A percentile compares a stretch with the other conserved stretches of the same genome.
Conservation (phyloP, 306 rosid genomes). For the Cicer judaicum region DNA sequence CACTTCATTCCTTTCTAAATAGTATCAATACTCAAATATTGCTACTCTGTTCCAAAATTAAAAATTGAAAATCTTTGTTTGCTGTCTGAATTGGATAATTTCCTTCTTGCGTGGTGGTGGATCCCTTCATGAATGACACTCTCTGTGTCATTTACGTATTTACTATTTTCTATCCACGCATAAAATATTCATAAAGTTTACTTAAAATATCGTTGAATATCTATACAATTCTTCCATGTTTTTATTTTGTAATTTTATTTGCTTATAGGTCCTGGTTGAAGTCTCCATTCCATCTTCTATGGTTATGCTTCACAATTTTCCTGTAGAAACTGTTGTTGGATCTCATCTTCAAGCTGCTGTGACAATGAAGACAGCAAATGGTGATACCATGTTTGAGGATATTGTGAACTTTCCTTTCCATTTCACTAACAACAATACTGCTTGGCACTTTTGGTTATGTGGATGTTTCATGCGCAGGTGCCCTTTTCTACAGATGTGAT, state of each 20-base stretch:
- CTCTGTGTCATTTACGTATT: not conserved
- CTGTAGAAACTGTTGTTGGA: conserved; percentile 91
- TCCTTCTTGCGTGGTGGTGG: conserved; percentile 22
- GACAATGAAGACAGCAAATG: conserved; percentile 85
- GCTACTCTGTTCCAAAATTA: not conserved
- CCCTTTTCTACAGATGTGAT: conserved; percentile 76
- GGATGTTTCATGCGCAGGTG: conserved; percentile 65
- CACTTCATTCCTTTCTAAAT: conserved; percentile 12
- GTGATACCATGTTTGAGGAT: conserved; percentile 51
- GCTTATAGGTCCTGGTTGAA: conserved; percentile 72
- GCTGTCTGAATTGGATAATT: not conserved
- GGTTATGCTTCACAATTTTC: conserved; percentile 79
- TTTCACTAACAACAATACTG: conserved; percentile 13
- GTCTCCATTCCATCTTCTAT: conserved; percentile 79
- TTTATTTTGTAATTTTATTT: conserved; percentile 40
- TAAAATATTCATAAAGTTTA: conserved; percentile 16
- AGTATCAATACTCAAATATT: conserved; percentile 3
- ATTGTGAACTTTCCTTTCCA: conserved; percentile 28
- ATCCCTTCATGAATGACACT: not conserved
- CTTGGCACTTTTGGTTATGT: conserved; percentile 43
- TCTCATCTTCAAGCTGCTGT: conserved; percentile 86
- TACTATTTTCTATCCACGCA: conserved; percentile 24
- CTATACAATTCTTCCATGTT: conserved; percentile 19
- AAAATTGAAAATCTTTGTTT: conserved; percentile 2
- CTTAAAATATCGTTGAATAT: conserved; percentile 25